A percentile compares a stretch with the other conserved stretches of the same genome.
Conservation (phyloP, 805 yeast species). For the Cyberlindnera mississippiensis region DNA sequence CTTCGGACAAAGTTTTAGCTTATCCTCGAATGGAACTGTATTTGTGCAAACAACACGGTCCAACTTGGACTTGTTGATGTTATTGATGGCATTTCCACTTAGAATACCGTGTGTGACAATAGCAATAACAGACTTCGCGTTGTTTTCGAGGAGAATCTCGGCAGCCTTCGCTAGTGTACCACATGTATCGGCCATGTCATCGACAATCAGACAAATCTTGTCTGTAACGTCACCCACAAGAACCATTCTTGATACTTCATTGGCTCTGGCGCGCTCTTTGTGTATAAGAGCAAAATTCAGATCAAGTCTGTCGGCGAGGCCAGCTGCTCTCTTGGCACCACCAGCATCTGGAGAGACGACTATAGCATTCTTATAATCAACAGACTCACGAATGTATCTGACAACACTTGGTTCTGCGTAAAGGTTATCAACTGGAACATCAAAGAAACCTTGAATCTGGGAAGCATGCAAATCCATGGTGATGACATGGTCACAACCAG, state of each 20-base stretch:
- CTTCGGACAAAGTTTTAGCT: conserved; percentile 52
- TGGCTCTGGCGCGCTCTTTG: conserved; percentile 79
- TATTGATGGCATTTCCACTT: conserved; percentile 69
- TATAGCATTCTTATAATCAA: conserved; percentile 58
- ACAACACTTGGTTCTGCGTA: conserved; percentile 83
- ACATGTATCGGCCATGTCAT: conserved; percentile 90
- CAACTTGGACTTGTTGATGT: conserved; percentile 63
- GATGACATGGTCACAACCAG: conserved; percentile 83
- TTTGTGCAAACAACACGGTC: conserved; percentile 74
- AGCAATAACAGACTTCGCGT: conserved; percentile 71
- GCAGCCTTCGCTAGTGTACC: conserved; percentile 84
- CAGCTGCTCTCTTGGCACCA: conserved; percentile 88
- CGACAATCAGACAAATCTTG: conserved; percentile 73
- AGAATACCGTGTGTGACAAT: conserved; percentile 81
- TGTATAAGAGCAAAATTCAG: conserved; percentile 80
- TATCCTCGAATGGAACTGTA: conserved; percentile 73
- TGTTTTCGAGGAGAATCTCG: conserved; percentile 62
- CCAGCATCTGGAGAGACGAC: conserved; percentile 88
- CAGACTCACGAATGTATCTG: conserved; percentile 62
- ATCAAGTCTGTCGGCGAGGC: conserved; percentile 74
- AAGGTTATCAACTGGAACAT: conserved; percentile 77
- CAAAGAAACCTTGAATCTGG: conserved; percentile 83
- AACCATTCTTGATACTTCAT: conserved; percentile 81
- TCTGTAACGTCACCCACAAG: conserved; percentile 79
- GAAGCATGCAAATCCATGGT: conserved; percentile 90